Conservation (phyloP, 176 grass and related monocot genomes). For the barley (Hordeum vulgare) region MorexV3_pseudomolecules_assembly NC_058518.1:418919021-418919520, state of each 20-base stretch:
- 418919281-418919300: not conserved
- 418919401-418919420: constrained; percentile 10
- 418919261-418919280: not conserved
- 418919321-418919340: not conserved
- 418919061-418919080: too few species aligned
- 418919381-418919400: constrained; percentile 5
- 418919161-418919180: not conserved
- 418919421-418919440: too few species aligned
- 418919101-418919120: not conserved
- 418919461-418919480: too few species aligned
- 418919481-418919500: too few species aligned
- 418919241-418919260: not conserved
- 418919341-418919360: constrained; percentile 54
- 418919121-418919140: not conserved
- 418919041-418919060: too few species aligned
- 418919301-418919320: not conserved
- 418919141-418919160: not conserved
- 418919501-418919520: too few species aligned
- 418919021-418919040: too few species aligned
- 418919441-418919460: too few species aligned
- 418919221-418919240: not conserved
- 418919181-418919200: not conserved
- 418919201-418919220: not conserved
- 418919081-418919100: not conserved
- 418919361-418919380: constrained; percentile 32